These are phyloP conservation scores for Tilletiopsis washingtonensis DNA, from an alignment of 1,284 basidiomycete species.

Conservation along the genomic window DNA sequence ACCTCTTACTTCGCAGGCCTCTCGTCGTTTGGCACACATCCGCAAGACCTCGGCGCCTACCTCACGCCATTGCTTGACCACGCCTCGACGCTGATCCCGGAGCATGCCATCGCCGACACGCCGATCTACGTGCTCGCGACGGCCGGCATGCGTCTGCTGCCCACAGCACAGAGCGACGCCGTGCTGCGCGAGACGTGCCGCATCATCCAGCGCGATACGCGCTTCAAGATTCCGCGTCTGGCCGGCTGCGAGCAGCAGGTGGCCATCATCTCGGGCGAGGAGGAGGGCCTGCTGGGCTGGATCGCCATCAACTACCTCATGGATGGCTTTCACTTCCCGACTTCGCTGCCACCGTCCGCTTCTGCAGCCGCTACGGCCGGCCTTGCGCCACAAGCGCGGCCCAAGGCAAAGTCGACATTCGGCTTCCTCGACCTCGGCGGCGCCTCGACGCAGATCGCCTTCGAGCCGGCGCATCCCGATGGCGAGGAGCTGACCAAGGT, in stretches of 20 bases:
- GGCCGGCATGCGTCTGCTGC: slow-evolving; percentile 88
- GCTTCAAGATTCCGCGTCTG: slow-evolving; percentile 55
- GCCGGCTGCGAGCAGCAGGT: slow-evolving; percentile 70
- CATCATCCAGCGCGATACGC: slow-evolving; percentile 73
- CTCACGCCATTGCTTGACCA: slow-evolving; percentile 74
- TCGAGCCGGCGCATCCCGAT: slow-evolving; percentile 54
- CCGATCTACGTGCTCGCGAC: slow-evolving; percentile 92
- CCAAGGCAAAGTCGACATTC: slow-evolving; percentile 67
- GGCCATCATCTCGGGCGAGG: slow-evolving; percentile 91
- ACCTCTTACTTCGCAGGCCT: too few species aligned
- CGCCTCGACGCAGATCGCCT: slow-evolving; percentile 95
- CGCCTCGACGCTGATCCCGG: slow-evolving; percentile 74
- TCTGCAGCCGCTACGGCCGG: slow-evolving; percentile 20
- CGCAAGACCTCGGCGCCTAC: slow-evolving; percentile 65
- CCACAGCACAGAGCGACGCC: slow-evolving; percentile 61
- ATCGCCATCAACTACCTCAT: slow-evolving; percentile 96
- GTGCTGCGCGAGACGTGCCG: slow-evolving; percentile 70
- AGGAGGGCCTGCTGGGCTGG: slow-evolving; percentile 97
- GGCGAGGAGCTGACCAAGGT: slow-evolving; percentile 56
- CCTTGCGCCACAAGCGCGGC: too few species aligned
- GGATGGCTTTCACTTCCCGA: slow-evolving; percentile 85
- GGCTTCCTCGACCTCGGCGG: slow-evolving; percentile 99
- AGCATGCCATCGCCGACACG: slow-evolving; percentile 70
- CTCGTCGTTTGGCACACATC: slow-evolving; percentile 68
- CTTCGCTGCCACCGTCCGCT: slow-evolving; percentile 90